phyloP scores from a whole-genome alignment of 2,329 filamentous ascomycete genomes.

The Nannizziopsis arthrosporioides region DNA sequence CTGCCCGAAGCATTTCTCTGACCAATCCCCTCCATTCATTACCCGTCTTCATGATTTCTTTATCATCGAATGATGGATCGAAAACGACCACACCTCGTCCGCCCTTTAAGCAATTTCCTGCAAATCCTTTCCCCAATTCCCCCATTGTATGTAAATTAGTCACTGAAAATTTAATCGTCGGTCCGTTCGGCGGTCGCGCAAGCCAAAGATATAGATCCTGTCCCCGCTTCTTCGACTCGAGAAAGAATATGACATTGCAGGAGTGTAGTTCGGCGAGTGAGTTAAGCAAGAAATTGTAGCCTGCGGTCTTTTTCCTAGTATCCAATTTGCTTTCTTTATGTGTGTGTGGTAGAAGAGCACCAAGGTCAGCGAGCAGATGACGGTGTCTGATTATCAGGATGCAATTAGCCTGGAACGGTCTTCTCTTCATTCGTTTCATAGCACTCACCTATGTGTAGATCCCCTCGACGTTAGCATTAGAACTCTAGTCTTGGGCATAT shows the following conservation, averaged over 20 bases:
- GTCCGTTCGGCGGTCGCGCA: constrained; percentile 76
- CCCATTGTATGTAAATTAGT: constrained; percentile 81
- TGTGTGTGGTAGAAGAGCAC: constrained; percentile 77
- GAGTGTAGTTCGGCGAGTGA: constrained; percentile 70
- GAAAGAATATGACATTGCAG: constrained; percentile 89
- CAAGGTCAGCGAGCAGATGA: constrained; percentile 81
- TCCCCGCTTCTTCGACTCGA: constrained; percentile 77
- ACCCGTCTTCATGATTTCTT: constrained; percentile 56
- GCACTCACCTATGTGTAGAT: constrained; percentile 65
- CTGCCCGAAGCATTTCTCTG: constrained; percentile 80
- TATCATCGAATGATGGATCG: constrained; percentile 70
- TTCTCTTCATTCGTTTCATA: no score
- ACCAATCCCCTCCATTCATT: constrained; percentile 41
- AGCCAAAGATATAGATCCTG: constrained; percentile 94
- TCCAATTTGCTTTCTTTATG: constrained; percentile 95
- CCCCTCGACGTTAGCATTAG: constrained; percentile 86
- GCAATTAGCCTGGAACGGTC: background rate
- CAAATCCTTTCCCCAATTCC: constrained; percentile 70
- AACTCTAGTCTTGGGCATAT: constrained; percentile 48
- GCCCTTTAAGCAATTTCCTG: constrained; percentile 91
- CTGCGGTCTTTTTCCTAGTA: constrained; percentile 61
- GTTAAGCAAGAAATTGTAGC: constrained; percentile 62
- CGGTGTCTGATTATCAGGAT: constrained; percentile 54
- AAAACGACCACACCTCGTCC: constrained; percentile 85
- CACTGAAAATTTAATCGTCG: constrained; percentile 48